Evolutionary conservation across 768 basidiomycete species (phyloP).

Genomic region (Suillus hirtellus): DNA sequence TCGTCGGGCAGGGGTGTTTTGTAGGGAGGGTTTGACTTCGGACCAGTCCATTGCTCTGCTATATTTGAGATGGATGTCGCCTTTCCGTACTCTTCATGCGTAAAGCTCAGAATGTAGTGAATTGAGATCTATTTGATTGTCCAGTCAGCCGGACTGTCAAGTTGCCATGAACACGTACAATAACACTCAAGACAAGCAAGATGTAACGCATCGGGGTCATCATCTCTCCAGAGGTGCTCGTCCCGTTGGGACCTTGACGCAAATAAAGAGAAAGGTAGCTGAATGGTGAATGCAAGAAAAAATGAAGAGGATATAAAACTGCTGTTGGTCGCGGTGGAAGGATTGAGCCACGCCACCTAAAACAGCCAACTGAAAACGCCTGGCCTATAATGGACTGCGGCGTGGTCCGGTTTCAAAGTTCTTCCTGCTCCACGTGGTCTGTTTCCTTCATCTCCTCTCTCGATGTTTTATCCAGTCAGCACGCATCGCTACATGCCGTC

Average conservation of each 20-base stretch:
- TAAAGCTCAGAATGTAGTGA: conserved; percentile 43
- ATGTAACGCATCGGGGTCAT: conserved; percentile 65
- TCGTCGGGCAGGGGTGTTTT: conserved; percentile 60
- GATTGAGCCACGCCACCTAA: not conserved
- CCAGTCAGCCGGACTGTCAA: conserved; percentile 15
- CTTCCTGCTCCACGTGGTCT: not conserved
- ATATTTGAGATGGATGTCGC: conserved; percentile 41
- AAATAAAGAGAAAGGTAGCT: conserved; percentile 2
- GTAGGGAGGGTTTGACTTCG: conserved; percentile 44
- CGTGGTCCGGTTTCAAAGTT: not conserved
- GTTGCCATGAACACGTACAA: conserved; percentile 40
- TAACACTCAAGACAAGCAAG: conserved; percentile 43
- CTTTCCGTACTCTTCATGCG: conserved; percentile 43
- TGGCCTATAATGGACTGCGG: conserved; percentile 2
- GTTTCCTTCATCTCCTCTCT: not conserved
- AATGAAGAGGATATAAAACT: not conserved
- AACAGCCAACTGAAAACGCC: not conserved
- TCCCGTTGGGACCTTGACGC: conserved; percentile 8
- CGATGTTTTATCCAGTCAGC: not conserved
- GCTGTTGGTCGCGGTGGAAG: conserved; percentile 6
- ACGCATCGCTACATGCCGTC: not conserved
- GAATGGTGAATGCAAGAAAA: conserved; percentile 1
- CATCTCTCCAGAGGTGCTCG: conserved; percentile 35
- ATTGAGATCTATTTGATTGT: conserved; percentile 33
- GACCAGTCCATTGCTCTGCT: conserved; percentile 24